Base-by-base conservation (phyloP, 2,329 filamentous ascomycete species). In the Pseudogymnoascus sp. region DNA sequence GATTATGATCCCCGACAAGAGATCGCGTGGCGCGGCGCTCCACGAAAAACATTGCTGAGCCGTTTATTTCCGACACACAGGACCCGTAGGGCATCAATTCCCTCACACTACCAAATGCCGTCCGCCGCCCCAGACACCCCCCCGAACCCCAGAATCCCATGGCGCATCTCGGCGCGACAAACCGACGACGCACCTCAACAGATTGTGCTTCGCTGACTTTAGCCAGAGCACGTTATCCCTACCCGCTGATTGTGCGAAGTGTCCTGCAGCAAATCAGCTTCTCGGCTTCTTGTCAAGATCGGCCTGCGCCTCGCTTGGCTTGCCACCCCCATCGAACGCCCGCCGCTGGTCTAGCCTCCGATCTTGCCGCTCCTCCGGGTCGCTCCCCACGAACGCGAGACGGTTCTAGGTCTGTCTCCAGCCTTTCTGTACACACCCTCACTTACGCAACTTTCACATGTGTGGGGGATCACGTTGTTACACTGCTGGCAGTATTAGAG, bases 321-420 rank as follows among this genome's bases (percentile, higher is more conserved):
- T 54, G 28, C 47, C 47, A 54, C 47, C 47, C 16, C 47, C 25
- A 54, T 28, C n/a, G 5, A 54, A 20, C 47, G 16, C 4, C 28
- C 43, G 43, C 43, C 25, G 43, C n/a, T 54, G 28, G 43, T 54
- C 43, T 32, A 32, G 43, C 43, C 43, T 32, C 43, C 28, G 43
- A 54, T 54, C 25, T 54, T 54, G 47, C 47, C 47, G 47, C 47
- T 54, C 47, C 47, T 54, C 47, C 47, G 47, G 47, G 47, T 54
- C n/a, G n/a, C 5, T 18, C 25, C 22, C 43, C 43, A 54, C 43
- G 28, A 30, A 30, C 12, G 43, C n/a, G 14, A 25, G 43, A 54
- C 25, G 4, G n/a, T 54, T 54, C 43, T 54, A 54, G 47, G 28
- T 54, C 28, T 32, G 28, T 18, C 22, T 7, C 25, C 28, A 18